phyloP scores from a whole-genome alignment of 257 asterid genomes.

The Anisodus acutangulus region DNA sequence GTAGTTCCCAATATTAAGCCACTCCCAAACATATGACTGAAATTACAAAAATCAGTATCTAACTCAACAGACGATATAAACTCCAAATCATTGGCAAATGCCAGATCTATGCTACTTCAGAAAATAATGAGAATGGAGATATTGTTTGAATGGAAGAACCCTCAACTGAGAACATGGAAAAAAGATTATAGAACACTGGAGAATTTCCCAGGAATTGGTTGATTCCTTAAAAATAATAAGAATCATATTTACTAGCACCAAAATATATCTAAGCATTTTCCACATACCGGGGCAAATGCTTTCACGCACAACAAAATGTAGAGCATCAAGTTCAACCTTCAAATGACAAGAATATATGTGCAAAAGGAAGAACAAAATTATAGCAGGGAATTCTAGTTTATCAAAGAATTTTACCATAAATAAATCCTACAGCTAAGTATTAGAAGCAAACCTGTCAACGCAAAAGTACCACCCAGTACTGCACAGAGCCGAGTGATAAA shows the following conservation, averaged over 20 bases:
- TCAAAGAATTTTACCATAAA: background rate
- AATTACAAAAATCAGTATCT: background rate
- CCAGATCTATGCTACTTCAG: background rate
- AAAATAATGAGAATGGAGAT: background rate
- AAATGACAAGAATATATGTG: background rate
- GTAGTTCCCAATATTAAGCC: background rate
- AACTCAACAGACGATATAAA: slow-evolving; percentile 5
- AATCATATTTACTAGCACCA: slow-evolving; percentile 13
- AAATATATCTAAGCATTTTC: slow-evolving; percentile 16
- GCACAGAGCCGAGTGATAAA: slow-evolving; percentile 97
- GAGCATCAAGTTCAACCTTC: slow-evolving; percentile 10
- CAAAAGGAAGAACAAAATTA: slow-evolving; percentile 12
- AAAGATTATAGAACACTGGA: background rate
- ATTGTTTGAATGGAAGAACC: slow-evolving; percentile 20
- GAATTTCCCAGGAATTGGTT: background rate
- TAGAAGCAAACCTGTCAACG: slow-evolving; percentile 76
- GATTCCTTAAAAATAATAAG: background rate
- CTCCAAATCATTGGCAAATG: slow-evolving; percentile 14
- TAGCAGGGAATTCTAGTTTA: background rate
- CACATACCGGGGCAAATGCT: background rate
- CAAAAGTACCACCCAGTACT: slow-evolving; percentile 97
- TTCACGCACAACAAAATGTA: background rate
- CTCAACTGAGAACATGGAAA: background rate
- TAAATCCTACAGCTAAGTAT: background rate
- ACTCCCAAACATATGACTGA: background rate